Evolutionary conservation across 352 stramenopile genomes (phyloP).

Genomic region (Globisporangium spinosum): DNA sequence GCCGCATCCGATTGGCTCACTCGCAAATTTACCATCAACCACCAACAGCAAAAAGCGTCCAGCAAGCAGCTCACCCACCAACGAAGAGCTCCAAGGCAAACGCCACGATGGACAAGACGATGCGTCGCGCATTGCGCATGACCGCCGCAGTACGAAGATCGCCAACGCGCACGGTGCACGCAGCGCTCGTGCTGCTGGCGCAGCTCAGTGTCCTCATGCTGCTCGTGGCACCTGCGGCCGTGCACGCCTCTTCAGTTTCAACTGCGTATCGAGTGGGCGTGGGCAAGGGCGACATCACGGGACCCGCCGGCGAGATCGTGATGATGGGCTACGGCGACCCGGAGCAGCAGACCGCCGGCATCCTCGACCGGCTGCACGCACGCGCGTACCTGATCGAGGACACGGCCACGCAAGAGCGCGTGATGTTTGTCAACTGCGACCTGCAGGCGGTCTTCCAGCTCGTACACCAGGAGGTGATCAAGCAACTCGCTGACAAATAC

Average conservation of each 20-base stretch:
- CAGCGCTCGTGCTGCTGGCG: neutral
- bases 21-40: neutral
- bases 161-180: neutral
- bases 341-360: conserved; percentile 39
- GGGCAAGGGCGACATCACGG: conserved; percentile 62
- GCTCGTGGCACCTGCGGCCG: neutral
- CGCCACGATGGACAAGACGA: neutral
- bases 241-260: neutral
- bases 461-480: conserved; percentile 47
- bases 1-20: neutral
- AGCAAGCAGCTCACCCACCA: neutral
- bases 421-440: conserved; percentile 51
- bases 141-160: neutral
- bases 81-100: neutral
- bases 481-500: conserved; percentile 29
- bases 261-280: conserved; percentile 42
- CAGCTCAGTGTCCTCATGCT: neutral
- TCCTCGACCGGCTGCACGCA: conserved; percentile 60
- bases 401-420: conserved; percentile 21
- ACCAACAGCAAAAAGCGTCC: neutral
- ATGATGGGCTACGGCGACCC: conserved; percentile 69
- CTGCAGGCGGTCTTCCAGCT: conserved; percentile 44
- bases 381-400: conserved; percentile 61
- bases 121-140: neutral
- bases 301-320: conserved; percentile 45